Evolutionary conservation across 2,329 filamentous ascomycete species (phyloP).

Genomic region (Cephalotrichum gorgonifer): DNA sequence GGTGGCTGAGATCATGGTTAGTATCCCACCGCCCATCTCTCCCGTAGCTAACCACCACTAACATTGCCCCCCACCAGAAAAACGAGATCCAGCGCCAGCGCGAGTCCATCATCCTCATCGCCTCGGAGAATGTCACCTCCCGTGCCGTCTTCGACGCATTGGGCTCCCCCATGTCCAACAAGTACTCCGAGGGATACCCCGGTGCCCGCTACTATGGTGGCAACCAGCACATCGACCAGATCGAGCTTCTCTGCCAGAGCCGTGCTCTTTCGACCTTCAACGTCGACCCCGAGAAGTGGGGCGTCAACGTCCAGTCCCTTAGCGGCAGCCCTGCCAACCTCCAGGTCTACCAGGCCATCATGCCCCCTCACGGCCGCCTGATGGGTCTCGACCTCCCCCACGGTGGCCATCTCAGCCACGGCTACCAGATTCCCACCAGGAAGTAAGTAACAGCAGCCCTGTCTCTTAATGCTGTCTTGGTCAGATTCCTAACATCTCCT

Average conservation of each 20-base stretch:
- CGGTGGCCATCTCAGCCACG: conserved; percentile 90
- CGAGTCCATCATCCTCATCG: conserved; percentile 97
- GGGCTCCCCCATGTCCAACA: conserved; percentile 92
- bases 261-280: conserved; percentile 88
- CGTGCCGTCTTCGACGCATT: conserved; percentile 96
- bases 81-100: conserved; percentile 93
- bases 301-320: conserved; percentile 95
- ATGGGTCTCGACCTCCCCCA: conserved; percentile 96
- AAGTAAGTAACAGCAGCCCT: conserved; percentile 51
- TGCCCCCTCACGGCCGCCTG: conserved; percentile 87
- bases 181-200: conserved; percentile 98
- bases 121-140: conserved; percentile 98
- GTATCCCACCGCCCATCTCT: conserved; percentile 15
- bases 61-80: conserved; percentile 48
- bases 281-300: conserved; percentile 81
- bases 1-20: conserved; percentile 93
- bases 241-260: conserved; percentile 90
- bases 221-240: conserved; percentile 96
- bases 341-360: conserved; percentile 95
- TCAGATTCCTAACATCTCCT: background rate
- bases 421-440: conserved; percentile 90
- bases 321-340: conserved; percentile 92
- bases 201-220: conserved; percentile 98
- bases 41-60: background rate
- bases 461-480: background rate